A percentile compares a stretch with the other conserved stretches of the same genome.
phyloP scores from a whole-genome alignment of 179 eudicot genomes.

The Silene coronaria region DNA sequence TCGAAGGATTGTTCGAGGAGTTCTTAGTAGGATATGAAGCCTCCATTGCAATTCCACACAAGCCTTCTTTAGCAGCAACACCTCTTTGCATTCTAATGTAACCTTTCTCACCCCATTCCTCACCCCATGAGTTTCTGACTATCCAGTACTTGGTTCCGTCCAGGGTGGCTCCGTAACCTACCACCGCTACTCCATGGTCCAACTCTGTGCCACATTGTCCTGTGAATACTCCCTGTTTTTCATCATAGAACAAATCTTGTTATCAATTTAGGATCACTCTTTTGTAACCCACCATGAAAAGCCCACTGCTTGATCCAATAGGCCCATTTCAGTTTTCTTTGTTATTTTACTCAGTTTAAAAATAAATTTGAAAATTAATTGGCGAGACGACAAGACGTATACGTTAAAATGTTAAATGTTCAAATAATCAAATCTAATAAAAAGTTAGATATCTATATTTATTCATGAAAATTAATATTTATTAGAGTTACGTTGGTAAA shows the following conservation, averaged over 20 bases:
- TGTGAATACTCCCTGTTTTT: slow-evolving; percentile 49
- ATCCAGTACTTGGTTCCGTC: slow-evolving; percentile 83
- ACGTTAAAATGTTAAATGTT: no score
- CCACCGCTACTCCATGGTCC: slow-evolving; percentile 70
- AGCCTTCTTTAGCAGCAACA: slow-evolving; percentile 40
- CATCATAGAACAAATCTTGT: neutral
- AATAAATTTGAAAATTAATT: no score
- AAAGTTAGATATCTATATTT: no score
- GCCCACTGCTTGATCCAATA: no score
- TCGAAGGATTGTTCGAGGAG: slow-evolving; percentile 32
- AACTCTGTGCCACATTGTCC: slow-evolving; percentile 64
- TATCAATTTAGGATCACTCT: no score
- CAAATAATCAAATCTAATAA: no score
- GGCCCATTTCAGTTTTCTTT: no score
- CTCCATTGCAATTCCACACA: slow-evolving; percentile 75
- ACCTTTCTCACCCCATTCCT: slow-evolving; percentile 81
- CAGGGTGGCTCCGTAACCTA: slow-evolving; percentile 65
- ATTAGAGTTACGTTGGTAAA: no score
- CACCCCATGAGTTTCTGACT: slow-evolving; percentile 85
- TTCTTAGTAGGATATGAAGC: slow-evolving; percentile 75
- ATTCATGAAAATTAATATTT: no score
- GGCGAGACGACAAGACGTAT: no score
- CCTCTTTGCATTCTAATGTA: slow-evolving; percentile 68
- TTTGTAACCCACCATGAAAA: no score
- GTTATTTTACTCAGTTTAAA: no score